Evolutionary conservation across 768 basidiomycete genomes (phyloP), one percentile per base, ranked within the genome.

Genomic region (Suillus ampliporus): DNA sequence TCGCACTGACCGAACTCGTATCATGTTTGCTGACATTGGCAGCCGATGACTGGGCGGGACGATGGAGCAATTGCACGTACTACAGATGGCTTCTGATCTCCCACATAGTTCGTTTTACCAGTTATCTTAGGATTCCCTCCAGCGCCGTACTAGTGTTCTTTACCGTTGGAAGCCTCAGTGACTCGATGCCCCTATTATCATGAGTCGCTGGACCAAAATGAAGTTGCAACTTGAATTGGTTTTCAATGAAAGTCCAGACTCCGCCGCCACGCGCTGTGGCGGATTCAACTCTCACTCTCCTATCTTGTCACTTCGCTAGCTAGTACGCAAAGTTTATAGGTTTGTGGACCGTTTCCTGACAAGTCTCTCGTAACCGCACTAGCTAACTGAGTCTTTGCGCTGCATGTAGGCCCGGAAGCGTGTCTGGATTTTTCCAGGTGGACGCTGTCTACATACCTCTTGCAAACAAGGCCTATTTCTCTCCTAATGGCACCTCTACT

Each of bases 1-100:
- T 88, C 51, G 68, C 70, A 19, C 74, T 84, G 88, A n/a, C 89
- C 5, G 67, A 72, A 14, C 77, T 87, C 4, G 66, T 87, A 57
- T 61, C 15, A 40, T 65, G 46, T 31, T 79, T 53, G 58, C 76
- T 40, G 57, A 73, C 68, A 5, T 65, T 68, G n/a, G n/a, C n/a
- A n/a, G n/a, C 67, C 4, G 76, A 78, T 5, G 80, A 80, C 0
- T 81, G 79, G 78, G 82, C 80, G 0, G 83, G 80, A 1, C 68
- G 74, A 15, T 86, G 85, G 83, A 77, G 73, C 17, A 73, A 74
- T 57, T 28, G 9, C 38, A 8, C 44, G 4, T 34, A 21, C 38
- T 38, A 17, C 54, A 23, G 44, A 46, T 6, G n/a, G n/a, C n/a
- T n/a, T 58, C 58, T 21, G 21, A 21, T 38, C 41, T 47, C 56